phyloP scores from a whole-genome alignment of 1,284 basidiomycete species.

The Marasmius tenuissimus region DNA sequence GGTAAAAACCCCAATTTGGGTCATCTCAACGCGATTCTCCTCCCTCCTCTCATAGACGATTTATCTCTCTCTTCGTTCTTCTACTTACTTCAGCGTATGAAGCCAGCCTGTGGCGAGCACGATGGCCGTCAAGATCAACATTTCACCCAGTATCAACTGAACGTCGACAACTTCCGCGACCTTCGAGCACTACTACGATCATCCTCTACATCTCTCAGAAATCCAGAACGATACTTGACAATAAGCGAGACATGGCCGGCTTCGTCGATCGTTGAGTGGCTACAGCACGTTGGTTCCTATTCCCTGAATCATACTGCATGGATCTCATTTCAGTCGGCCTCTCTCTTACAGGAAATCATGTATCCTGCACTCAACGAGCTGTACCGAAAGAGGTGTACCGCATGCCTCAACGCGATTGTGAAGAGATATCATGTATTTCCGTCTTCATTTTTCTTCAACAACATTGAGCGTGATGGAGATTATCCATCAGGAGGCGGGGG shows the following conservation, averaged over 20 bases:
- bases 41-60: too few species aligned
- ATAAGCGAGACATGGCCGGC: neutral
- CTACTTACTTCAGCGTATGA: too few species aligned
- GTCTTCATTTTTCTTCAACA: neutral
- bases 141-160: too few species aligned
- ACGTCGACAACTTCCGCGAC: neutral
- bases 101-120: too few species aligned
- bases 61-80: too few species aligned
- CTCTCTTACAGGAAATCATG: neutral
- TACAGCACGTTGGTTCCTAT: neutral
- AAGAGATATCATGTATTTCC: slow-evolving; percentile 1
- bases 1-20: too few species aligned
- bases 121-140: too few species aligned
- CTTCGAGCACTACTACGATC: neutral
- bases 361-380: neutral
- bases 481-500: slow-evolving; percentile 23
- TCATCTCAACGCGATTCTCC: too few species aligned
- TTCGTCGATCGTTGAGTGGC: neutral
- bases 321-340: neutral
- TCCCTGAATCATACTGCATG: too few species aligned
- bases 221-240: neutral
- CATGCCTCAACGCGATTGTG: neutral
- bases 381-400: neutral
- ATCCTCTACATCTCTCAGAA: neutral
- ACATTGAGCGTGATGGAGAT: neutral